These are phyloP conservation scores for Catenaria anguillulae DNA, from an alignment of 371 early-diverging fungal species.

Conservation along the genomic window DNA sequence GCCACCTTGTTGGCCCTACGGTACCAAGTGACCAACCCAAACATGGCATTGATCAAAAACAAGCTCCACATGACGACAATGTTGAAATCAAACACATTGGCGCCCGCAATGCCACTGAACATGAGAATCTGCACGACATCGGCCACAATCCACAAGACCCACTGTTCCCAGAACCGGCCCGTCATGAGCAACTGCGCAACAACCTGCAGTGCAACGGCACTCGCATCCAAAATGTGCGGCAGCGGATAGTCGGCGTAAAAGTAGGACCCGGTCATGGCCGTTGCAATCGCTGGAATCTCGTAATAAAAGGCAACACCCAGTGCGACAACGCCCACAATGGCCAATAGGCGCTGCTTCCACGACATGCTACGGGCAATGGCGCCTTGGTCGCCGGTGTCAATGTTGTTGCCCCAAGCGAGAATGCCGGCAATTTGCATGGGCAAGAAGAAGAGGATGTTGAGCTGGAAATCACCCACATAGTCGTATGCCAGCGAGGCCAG, in stretches of 20 bases:
- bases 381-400: background rate
- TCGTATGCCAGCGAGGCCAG: background rate
- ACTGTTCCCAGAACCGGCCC: background rate
- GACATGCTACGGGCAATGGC: background rate
- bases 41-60: background rate
- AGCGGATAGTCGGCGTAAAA: background rate
- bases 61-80: background rate
- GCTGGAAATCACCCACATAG: background rate
- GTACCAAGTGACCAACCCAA: background rate
- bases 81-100: background rate
- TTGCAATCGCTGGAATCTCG: background rate
- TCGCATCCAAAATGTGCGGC: background rate
- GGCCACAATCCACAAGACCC: slow-evolving; percentile 1
- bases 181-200: background rate
- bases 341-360: background rate
- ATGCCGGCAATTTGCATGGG: background rate
- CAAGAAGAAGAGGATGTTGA: background rate
- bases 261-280: background rate
- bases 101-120: background rate
- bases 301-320: background rate
- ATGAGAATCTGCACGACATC: background rate
- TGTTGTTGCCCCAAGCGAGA: background rate
- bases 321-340: background rate
- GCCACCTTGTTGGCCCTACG: background rate
- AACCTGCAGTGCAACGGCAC: background rate